phyloP scores from a whole-genome alignment of 768 basidiomycete species.

The Pleurotus citrinopileatus region DNA sequence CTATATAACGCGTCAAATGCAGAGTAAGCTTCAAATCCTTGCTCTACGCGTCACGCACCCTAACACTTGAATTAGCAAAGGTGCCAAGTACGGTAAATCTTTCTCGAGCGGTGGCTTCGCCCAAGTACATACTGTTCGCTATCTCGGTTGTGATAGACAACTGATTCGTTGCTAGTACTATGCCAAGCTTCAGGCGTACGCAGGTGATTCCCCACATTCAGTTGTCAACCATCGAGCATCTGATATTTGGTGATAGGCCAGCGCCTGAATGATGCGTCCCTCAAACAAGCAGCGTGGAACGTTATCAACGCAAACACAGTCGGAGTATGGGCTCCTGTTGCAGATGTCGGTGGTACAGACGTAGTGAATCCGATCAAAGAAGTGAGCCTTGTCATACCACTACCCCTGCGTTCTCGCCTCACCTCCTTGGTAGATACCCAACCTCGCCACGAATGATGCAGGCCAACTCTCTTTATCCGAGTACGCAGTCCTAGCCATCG shows the following conservation, averaged over 20 bases:
- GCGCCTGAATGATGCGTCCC: slow-evolving; percentile 26
- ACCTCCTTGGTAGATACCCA: slow-evolving; percentile 23
- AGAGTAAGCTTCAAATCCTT: slow-evolving; percentile 28
- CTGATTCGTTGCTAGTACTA: slow-evolving; percentile 23
- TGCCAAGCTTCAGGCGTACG: slow-evolving; percentile 36
- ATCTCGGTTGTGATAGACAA: not conserved
- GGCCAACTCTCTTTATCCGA: slow-evolving; percentile 29
- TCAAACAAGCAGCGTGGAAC: slow-evolving; percentile 34
- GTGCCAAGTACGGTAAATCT: slow-evolving; percentile 32
- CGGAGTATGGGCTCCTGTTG: slow-evolving; percentile 34
- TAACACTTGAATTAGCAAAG: slow-evolving; percentile 21
- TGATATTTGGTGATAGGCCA: slow-evolving; percentile 15
- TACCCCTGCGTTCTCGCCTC: not conserved
- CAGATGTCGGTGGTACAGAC: slow-evolving; percentile 37
- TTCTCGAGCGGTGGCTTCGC: slow-evolving; percentile 32
- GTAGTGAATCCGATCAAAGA: slow-evolving; percentile 47
- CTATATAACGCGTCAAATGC: slow-evolving; percentile 32
- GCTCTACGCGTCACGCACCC: not conserved
- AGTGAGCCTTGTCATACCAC: slow-evolving; percentile 30
- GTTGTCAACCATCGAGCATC: not conserved
- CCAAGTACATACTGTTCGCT: slow-evolving; percentile 17
- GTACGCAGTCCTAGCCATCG: slow-evolving; percentile 34
- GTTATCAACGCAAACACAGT: slow-evolving; percentile 27
- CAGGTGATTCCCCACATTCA: slow-evolving; percentile 18
- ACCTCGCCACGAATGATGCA: slow-evolving; percentile 34